These are phyloP conservation scores for Botrytis elliptica DNA, from an alignment of 2,329 filamentous ascomycete genomes.

Conservation along the genomic window DNA sequence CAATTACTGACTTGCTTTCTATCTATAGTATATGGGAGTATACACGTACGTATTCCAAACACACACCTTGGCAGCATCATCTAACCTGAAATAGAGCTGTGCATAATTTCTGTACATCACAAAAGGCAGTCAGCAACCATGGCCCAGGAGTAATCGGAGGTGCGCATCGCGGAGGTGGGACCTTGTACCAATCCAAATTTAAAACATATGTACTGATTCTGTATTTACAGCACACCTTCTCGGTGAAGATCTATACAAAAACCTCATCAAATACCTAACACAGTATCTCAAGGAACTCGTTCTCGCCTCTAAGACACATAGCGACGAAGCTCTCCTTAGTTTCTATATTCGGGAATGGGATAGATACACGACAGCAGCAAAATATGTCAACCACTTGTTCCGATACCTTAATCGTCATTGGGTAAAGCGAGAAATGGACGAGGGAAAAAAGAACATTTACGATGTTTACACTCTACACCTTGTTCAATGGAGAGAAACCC, in stretches of 20 bases:
- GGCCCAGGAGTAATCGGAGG: constrained; percentile 46
- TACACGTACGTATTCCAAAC: constrained; percentile 66
- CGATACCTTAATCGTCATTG: constrained; percentile 95
- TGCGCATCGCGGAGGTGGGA: constrained; percentile 69
- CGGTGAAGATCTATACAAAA: constrained; percentile 92
- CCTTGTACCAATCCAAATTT: constrained; percentile 23
- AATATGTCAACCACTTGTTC: constrained; percentile 97
- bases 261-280: constrained; percentile 82
- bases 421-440: constrained; percentile 98
- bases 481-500: constrained; percentile 89
- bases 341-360: constrained; percentile 98
- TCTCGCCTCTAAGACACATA: constrained; percentile 71
- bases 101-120: constrained; percentile 98
- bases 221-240: constrained; percentile 74
- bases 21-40: constrained; percentile 80
- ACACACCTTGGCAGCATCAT: constrained; percentile 3
- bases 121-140: constrained; percentile 76
- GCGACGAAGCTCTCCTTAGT: constrained; percentile 82
- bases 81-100: constrained; percentile 65
- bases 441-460: constrained; percentile 97
- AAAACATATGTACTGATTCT: constrained; percentile 24
- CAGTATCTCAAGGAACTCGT: constrained; percentile 70
- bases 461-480: constrained; percentile 97
- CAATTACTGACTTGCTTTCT: constrained; percentile 13
- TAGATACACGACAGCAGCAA: constrained; percentile 90